phyloP scores from a whole-genome alignment of 1,284 basidiomycete species.

The Ustilago hordei region DNA sequence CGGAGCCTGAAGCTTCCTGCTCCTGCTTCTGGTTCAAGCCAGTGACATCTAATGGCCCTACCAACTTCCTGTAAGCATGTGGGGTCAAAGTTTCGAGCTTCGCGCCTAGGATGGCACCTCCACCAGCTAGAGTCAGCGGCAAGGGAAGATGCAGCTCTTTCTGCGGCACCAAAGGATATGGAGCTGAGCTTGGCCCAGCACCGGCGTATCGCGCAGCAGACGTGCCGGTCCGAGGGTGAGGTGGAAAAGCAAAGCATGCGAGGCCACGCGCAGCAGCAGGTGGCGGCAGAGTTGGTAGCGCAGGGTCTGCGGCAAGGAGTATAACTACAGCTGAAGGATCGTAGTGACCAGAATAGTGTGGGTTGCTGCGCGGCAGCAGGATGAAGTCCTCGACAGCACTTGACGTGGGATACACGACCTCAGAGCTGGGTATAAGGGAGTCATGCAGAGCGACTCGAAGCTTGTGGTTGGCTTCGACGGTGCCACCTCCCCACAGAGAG shows the following conservation, averaged over 20 bases:
- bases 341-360: slow-evolving; percentile 78
- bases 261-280: slow-evolving; percentile 62
- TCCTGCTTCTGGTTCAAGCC: slow-evolving; percentile 47
- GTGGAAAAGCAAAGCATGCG: slow-evolving; percentile 61
- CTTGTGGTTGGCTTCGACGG: slow-evolving; percentile 70
- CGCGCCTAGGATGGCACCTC: slow-evolving; percentile 60
- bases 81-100: slow-evolving; percentile 46
- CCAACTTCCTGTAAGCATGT: slow-evolving; percentile 58
- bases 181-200: not conserved
- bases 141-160: slow-evolving; percentile 57
- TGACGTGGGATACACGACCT: slow-evolving; percentile 74
- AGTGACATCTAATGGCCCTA: slow-evolving; percentile 42
- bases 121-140: slow-evolving; percentile 54
- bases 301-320: slow-evolving; percentile 59
- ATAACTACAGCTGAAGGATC: slow-evolving; percentile 79
- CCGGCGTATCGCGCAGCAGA: not conserved
- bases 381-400: slow-evolving; percentile 77
- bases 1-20: slow-evolving; percentile 20
- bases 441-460: slow-evolving; percentile 38
- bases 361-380: slow-evolving; percentile 78
- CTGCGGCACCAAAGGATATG: slow-evolving; percentile 9
- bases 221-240: slow-evolving; percentile 11
- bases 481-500: slow-evolving; percentile 70
- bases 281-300: slow-evolving; percentile 61
- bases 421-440: slow-evolving; percentile 72